Evolutionary conservation across 768 basidiomycete species (phyloP), one percentile per base, ranked within the genome.

Genomic region (Naganishia vaughanmartiniae): DNA sequence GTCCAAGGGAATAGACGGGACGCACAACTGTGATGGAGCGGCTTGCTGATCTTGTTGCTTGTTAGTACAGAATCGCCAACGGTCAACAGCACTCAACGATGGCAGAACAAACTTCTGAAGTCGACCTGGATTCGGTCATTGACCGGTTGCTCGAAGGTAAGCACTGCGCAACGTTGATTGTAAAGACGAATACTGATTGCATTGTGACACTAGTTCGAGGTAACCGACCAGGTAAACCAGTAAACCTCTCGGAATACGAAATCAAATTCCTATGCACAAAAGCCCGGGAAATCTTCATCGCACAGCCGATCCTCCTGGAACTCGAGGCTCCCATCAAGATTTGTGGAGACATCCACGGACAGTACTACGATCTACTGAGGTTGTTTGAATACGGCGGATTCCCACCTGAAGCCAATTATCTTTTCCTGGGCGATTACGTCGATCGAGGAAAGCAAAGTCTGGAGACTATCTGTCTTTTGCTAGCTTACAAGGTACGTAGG

Each of bases 311-410:
- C 81, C 85, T 98, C 72, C 87, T 98, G 82, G 95, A 98, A 84
- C 85, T 98, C 75, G 96, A 98, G 83, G 96, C 95, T 65, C 95
- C 95, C 76, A 98, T 99, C 85, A 99, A 99, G 88, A 99, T 99
- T 82, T 98, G 96, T 81, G 95, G 95, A 95, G 95, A 98, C 83
- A 97, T 98, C 76, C 96, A 98, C 76, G 95, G 96, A 73, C 96
- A 99, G 85, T 99, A 99, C 84, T 97, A 97, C 83, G 95, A 99
- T 84, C 87, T 99, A 54, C 86, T 99, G 76, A 90, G 95, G 77
- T 86, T 99, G 73, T 99, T 99, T 83, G 95, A 99, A 83, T 98
- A 98, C 79, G 95, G 95, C 72, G 95, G 96, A 68, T 99, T 99
- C 84, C 95, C 95, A 39, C 95, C 95, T 84, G 95, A 99, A 88